A percentile compares a stretch with the other conserved stretches of the same genome.
Conservation (phyloP, 78 protist species). For the Dictyostelium firmibasis region DNA sequence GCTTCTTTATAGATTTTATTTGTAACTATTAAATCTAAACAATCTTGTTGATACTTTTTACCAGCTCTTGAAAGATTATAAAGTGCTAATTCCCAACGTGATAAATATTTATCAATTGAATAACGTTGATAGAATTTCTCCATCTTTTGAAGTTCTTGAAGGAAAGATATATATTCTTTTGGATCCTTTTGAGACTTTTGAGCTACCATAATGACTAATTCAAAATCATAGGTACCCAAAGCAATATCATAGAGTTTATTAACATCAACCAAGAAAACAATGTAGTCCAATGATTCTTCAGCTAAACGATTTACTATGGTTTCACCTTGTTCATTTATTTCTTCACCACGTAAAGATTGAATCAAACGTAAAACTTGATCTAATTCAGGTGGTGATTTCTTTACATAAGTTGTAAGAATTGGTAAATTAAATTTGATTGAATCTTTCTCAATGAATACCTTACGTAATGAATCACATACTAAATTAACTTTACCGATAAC, state of each 20-base stretch:
- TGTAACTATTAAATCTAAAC: conserved; percentile 13
- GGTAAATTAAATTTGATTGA: conserved; percentile 28
- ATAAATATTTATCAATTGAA: conserved; percentile 80
- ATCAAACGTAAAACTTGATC: conserved; percentile 70
- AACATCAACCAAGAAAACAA: conserved; percentile 86
- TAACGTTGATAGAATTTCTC: conserved; percentile 49
- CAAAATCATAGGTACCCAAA: conserved; percentile 91
- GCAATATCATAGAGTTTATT: conserved; percentile 84
- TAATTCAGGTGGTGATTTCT: conserved; percentile 77
- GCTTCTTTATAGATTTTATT: conserved; percentile 60
- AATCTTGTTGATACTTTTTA: conserved; percentile 43
- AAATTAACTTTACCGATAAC: conserved; percentile 44
- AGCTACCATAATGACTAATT: conserved; percentile 88
- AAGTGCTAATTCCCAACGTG: conserved; percentile 79
- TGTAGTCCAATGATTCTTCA: conserved; percentile 77
- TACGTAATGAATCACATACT: conserved; percentile 56
- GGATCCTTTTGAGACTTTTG: conserved; percentile 92
- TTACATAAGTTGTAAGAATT: conserved; percentile 73
- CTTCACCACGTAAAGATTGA: conserved; percentile 66
- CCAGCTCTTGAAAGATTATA: conserved; percentile 68
- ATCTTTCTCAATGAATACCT: conserved; percentile 13
- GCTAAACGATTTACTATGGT: conserved; percentile 72
- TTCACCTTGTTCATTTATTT: conserved; percentile 37
- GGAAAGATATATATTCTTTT: conserved; percentile 87
- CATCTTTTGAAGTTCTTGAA: conserved; percentile 60